Percentiles rank a stretch among this genome's conserved stretches.
phyloP scores from a whole-genome alignment of 2,329 filamentous ascomycete genomes.

The Scytalidium sp. region DNA sequence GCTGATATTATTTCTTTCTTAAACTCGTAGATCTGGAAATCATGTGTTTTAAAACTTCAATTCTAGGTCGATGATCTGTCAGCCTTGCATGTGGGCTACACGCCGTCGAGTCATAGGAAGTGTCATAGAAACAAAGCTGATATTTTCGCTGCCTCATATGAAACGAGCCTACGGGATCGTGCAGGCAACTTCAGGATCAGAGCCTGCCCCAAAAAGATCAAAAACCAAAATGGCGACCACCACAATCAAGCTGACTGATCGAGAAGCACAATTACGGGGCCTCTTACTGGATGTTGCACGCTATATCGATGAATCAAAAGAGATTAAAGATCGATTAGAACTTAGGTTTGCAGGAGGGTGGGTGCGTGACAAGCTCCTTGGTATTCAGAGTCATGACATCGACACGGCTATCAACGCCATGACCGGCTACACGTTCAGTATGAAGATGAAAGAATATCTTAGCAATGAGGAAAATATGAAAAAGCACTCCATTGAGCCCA shows the following conservation, averaged over 20 bases:
- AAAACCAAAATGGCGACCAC: conserved; percentile 18
- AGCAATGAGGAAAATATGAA: conserved; percentile 54
- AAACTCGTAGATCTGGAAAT: neutral
- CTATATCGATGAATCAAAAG: conserved; percentile 55
- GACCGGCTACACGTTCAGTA: conserved; percentile 76
- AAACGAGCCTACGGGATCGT: neutral
- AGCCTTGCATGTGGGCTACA: neutral
- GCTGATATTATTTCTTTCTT: neutral
- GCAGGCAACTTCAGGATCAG: neutral
- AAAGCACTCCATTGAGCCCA: conserved; percentile 55
- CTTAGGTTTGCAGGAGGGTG: conserved; percentile 83
- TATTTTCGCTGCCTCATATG: neutral
- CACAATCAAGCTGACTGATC: conserved; percentile 57
- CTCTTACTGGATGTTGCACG: conserved; percentile 80
- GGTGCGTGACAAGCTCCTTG: conserved; percentile 81
- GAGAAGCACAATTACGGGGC: conserved; percentile 69
- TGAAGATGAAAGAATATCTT: conserved; percentile 66
- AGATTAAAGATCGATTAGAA: conserved; percentile 52
- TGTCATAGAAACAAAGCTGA: neutral
- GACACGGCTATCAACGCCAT: conserved; percentile 83
- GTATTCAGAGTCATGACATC: conserved; percentile 72
- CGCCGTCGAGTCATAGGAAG: neutral
- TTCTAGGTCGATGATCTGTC: neutral
- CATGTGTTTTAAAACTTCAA: neutral
- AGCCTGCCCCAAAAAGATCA: conserved; percentile 8